Base-by-base conservation (phyloP, 1,284 basidiomycete species). In the Melampsora medusae region DNA sequence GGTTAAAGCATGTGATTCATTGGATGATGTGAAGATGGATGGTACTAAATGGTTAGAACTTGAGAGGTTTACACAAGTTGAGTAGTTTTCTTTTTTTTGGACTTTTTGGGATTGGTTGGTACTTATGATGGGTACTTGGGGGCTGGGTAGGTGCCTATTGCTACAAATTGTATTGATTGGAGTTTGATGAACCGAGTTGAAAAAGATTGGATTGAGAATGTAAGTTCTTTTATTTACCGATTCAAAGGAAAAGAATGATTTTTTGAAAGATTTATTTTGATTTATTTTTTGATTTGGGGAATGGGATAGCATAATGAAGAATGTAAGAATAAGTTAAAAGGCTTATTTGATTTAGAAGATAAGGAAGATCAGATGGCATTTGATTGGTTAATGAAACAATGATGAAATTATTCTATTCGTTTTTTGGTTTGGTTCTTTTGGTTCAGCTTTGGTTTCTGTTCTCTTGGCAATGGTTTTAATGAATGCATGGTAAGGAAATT, bases 161-260 rank as follows among this genome's bases (percentile, higher is more conserved):
- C 53, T 59, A 59, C 4, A 2, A 59, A 59, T 59, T 59, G n/a
- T n/a, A 59, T 59, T 59, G 53, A 59, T 22, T 59, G 53, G 53
- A 14, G n/a, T 28, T 22, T 59, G 7, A 59, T 59, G 53, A 22
- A n/a, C 9, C 53, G 7, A 22, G n/a, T 59, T 6, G 53, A 59
- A 59, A 59, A 22, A 9, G 28, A 59, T 22, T 59, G 53, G 53
- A 28, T 59, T 22, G 53, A 59, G 2, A 28, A n/a, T 9, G 53
- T 59, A 59, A 59, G 53, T 7, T 59, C 2, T 22, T n/a, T 59
- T 59, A 9, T 56, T n/a, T 56, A n/a, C 25, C 4, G 7, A 56
- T 6, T 56, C 25, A 25, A 56, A 9, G 50, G 17, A n/a, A 56
- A n/a, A 25, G 14, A 16, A n/a, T n/a, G 19, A 56, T 5, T 16